Conservation (phyloP, 148 eudicot species). For the Diospyros kaki region DNA sequence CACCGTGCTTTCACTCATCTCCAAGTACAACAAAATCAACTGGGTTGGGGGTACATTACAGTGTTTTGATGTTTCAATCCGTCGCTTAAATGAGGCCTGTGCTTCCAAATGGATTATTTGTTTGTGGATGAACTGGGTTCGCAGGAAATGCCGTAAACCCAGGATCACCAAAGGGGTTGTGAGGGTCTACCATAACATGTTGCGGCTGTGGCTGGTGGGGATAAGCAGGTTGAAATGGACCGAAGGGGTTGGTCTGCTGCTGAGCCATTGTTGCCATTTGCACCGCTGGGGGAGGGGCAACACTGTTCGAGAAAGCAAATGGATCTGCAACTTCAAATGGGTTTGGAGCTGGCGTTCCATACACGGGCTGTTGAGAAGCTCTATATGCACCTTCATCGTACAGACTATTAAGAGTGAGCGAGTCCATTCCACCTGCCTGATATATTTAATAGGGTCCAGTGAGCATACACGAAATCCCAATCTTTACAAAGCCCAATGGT, state of each 20-base stretch:
- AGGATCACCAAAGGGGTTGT: slow-evolving; percentile 49
- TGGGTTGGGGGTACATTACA: slow-evolving; percentile 13
- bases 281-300: slow-evolving; percentile 57
- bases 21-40: slow-evolving; percentile 27
- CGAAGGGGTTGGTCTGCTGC: slow-evolving; percentile 64
- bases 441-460: not conserved
- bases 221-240: slow-evolving; percentile 54
- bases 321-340: slow-evolving; percentile 87
- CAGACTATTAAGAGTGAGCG: slow-evolving; percentile 73
- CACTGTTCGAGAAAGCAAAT: slow-evolving; percentile 57
- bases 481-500: not conserved
- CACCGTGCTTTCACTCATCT: slow-evolving; percentile 18
- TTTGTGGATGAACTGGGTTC: slow-evolving; percentile 32
- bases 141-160: slow-evolving; percentile 48
- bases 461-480: not conserved
- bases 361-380: slow-evolving; percentile 73
- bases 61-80: slow-evolving; percentile 9
- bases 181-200: slow-evolving; percentile 29
- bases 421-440: slow-evolving; percentile 96
- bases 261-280: slow-evolving; percentile 62
- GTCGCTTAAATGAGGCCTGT: slow-evolving; percentile 30
- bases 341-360: slow-evolving; percentile 78
- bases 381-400: slow-evolving; percentile 80
- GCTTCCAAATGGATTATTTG: slow-evolving; percentile 50
- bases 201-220: slow-evolving; percentile 50